Conservation (phyloP, 192 early-diverging fungal genomes). For the Irineochytrium annulatum region DNA sequence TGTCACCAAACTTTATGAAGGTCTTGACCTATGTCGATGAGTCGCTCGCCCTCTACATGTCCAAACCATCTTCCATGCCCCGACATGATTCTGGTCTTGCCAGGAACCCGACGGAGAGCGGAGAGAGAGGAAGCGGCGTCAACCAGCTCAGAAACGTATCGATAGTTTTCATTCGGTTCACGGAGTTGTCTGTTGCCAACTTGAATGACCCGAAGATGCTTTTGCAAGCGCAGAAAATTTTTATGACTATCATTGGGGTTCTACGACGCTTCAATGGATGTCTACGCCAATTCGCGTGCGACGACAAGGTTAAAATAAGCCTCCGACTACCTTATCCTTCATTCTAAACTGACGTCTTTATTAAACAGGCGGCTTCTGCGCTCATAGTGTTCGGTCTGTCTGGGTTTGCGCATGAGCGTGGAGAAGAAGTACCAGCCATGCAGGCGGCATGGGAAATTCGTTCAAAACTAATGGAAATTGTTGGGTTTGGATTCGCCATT, state of each 20-base stretch:
- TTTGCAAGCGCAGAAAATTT: no score
- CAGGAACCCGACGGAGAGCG: no score
- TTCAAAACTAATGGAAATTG: neutral
- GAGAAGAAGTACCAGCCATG: constrained; percentile 22
- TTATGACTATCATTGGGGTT: no score
- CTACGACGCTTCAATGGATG: constrained; percentile 21
- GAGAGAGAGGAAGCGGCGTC: no score
- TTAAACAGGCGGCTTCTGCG: constrained; percentile 21
- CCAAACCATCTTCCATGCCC: no score
- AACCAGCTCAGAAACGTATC: neutral
- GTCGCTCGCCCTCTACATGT: no score
- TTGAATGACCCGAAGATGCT: neutral
- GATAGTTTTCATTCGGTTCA: neutral
- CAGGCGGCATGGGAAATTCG: constrained; percentile 24
- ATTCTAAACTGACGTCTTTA: no score
- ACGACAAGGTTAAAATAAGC: no score
- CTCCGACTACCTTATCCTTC: no score
- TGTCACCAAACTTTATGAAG: no score
- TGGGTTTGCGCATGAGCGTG: constrained; percentile 33
- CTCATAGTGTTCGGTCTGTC: constrained; percentile 35
- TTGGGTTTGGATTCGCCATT: constrained; percentile 16
- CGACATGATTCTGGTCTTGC: no score
- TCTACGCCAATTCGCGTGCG: constrained; percentile 30
- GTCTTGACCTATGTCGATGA: no score
- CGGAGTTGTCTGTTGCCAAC: neutral